Evolutionary conservation across 2,329 filamentous ascomycete genomes (phyloP).

Genomic region (Boeremia exigua): DNA sequence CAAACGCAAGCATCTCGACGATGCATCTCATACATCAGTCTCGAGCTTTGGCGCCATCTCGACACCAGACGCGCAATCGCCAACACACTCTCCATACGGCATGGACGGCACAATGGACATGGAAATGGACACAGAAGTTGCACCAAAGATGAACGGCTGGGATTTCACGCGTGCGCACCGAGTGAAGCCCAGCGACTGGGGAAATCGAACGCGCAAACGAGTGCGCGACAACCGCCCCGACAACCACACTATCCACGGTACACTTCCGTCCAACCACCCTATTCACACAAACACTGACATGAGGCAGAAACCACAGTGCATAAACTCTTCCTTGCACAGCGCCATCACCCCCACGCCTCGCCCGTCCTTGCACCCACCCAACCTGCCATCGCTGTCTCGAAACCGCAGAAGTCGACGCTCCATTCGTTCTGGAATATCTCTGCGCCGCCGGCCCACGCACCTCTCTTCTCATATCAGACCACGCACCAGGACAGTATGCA

Average conservation of each 20-base stretch:
- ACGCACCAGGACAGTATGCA: conserved; percentile 13
- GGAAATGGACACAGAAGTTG: conserved; percentile 29
- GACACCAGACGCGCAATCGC: conserved; percentile 40
- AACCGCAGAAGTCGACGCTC: conserved; percentile 53
- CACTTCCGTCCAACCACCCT: background rate
- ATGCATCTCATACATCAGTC: conserved; percentile 54
- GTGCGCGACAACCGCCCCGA: conserved; percentile 64
- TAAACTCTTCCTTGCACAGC: conserved; percentile 55
- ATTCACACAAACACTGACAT: background rate
- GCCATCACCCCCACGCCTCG: conserved; percentile 36
- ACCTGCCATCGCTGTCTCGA: conserved; percentile 9
- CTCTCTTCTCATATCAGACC: conserved; percentile 23
- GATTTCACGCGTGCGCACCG: conserved; percentile 35
- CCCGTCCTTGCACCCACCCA: conserved; percentile 29
- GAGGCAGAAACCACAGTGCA: conserved; percentile 52
- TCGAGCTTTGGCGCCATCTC: conserved; percentile 45
- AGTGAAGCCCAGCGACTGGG: conserved; percentile 51
- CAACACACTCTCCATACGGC: conserved; percentile 28
- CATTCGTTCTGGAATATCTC: conserved; percentile 56
- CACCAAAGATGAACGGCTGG: conserved; percentile 26
- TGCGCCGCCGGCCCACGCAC: conserved; percentile 36
- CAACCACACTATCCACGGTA: conserved; percentile 62
- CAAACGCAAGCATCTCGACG: conserved; percentile 64
- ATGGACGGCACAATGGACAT: conserved; percentile 33
- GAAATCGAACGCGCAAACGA: conserved; percentile 65